Base-by-base conservation (phyloP, 148 eudicot genomes). In the Vaccinium vitisidaea region DNA sequence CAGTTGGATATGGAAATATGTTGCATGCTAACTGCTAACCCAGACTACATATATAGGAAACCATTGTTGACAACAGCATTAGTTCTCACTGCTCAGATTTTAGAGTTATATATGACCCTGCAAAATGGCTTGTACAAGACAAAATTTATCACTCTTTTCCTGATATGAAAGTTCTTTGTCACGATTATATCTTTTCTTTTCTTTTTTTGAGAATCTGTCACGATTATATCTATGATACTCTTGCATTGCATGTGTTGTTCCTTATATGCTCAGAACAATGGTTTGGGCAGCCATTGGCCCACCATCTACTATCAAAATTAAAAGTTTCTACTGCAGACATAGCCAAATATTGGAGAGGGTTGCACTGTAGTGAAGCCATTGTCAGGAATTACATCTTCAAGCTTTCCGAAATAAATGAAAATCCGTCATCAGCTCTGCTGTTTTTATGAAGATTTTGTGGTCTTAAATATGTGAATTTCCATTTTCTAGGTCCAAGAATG, bases 401-500 rank as follows among this genome's bases (percentile, higher is more conserved):
- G 15, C 23, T 12, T 50, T 9, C 30, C 6, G 11, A 49, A 11
- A 3, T 11, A 53, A 49, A 11, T 76, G 23, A 15, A 50, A 50
- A n/a, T 5, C 18, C 25, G 5, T 77, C 4, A 25, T 50, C 59
- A 49, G 54, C 59, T 23, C 39, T 77, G 3, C 30, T 1, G 39
- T 77, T 50, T 49, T 18, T 15, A 3, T 1, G 13, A 25, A 50
- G 21, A 77, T 77, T 59, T 23, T 50, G 39, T 75, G 79, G 16
- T 6, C 15, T 49, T 77, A 12, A 12, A 77, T 49, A 49, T 77
- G 80, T 13, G 14, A 4, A 77, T 77, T 77, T 11, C 49, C 21
- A 2, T 59, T 25, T 85, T 81, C 80, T 58, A 86, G 89, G 90
- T 85, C 77, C 75, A 74, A 85, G 67, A 43, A 95, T 95, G 98